phyloP scores from a whole-genome alignment of 305 asterid species.

The Lippia alba region DNA sequence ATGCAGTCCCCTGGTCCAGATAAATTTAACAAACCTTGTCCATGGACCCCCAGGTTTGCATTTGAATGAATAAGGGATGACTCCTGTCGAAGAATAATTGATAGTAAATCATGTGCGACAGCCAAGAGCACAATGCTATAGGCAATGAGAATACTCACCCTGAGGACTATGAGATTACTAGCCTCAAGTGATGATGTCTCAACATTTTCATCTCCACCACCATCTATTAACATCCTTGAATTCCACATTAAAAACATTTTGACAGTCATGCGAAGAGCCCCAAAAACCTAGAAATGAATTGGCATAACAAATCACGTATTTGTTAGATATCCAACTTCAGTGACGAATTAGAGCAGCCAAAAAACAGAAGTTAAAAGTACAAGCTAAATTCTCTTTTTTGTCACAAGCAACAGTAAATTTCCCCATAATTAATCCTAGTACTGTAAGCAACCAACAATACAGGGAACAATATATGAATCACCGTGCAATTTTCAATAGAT shows the following conservation, averaged over 20 bases:
- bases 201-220: conserved; percentile 96
- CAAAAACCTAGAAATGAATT: conserved; percentile 72
- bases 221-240: conserved; percentile 89
- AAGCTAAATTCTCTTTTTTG: too few relatives aligned
- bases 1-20: conserved; percentile 96
- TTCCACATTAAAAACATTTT: conserved; percentile 99
- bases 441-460: conserved; percentile 20
- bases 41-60: conserved; percentile 96
- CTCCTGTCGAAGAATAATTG: conserved; percentile 54
- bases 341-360: conserved; percentile 21
- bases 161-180: conserved; percentile 94
- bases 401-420: conserved; percentile 11
- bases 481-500: conserved; percentile 5
- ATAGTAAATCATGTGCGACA: conserved; percentile 29
- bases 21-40: conserved; percentile 91
- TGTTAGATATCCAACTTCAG: conserved; percentile 1
- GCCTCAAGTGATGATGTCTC: conserved; percentile 96
- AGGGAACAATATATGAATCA: conserved; percentile 21
- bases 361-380: background rate
- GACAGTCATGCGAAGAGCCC: conserved; percentile 99
- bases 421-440: background rate
- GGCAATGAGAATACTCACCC: conserved; percentile 57
- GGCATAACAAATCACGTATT: conserved; percentile 31
- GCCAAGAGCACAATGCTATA: conserved; percentile 26
- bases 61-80: conserved; percentile 95